Base-by-base conservation (phyloP, 164 flowering plant genomes). In the Stephania yunnanensis region DNA sequence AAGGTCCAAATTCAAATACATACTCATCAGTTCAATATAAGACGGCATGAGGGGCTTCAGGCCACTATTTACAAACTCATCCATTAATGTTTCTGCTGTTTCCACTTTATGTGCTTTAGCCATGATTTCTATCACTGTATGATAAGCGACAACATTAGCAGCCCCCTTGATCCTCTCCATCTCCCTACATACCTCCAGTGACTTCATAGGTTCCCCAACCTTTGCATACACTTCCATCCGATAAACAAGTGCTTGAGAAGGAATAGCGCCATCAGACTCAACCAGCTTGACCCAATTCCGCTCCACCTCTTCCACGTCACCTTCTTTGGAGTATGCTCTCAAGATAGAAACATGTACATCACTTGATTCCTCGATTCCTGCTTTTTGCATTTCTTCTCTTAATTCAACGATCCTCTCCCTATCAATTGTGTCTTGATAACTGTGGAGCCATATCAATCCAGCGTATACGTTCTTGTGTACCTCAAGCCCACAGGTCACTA, bases 381-480 rank as follows among this genome's bases (percentile, higher is more conserved):
- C 83, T 58, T 58, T 73, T 30, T 71, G 78, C 99, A 96, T 92
- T 68, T 88, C 93, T 63, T 76, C 71, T 70, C 90, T 86, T 36
- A 94, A 72, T 45, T 78, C 80, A 15, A 55, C 73, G 74, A 94
- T 85, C 80, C 98, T 85, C 72, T 87, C 87, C 79, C 77, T 89
- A 80, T 96, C 95, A 42, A 96, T 66, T 7, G 70, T 75, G 45
- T 94, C 95, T 80, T 94, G 97, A 82, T 92, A 89, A 75, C 99
- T 94, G 71, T 91, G 98, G 31, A 96, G 86, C 98, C 97, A 92
- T 76, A 96, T 87, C 68, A 96, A 85, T 45, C 99, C 98, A 19
- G 86, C 85, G 81, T 86, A 89, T 10, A 96, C 81, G 83, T 91
- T 94, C 78, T 87, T 87, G 46, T 88, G 95, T 74, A 94, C 79